Base-by-base conservation (phyloP, 2,329 filamentous ascomycete genomes). In the Alternaria sp. region DNA sequence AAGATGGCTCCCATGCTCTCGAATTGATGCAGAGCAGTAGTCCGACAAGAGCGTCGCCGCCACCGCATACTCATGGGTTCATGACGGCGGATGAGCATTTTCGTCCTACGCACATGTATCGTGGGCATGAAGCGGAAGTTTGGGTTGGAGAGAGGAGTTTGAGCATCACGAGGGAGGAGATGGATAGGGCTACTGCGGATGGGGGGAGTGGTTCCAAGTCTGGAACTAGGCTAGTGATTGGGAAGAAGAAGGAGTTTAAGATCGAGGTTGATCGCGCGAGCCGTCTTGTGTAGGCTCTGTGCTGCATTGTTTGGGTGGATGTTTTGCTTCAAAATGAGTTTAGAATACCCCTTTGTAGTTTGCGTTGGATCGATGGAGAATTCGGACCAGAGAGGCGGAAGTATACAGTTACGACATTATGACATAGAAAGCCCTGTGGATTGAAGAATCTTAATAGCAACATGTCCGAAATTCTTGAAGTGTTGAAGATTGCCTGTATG, bases 171-270 rank as follows among this genome's bases (percentile, higher is more conserved):
- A 63, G 65, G 15, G 66, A 73, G n/a, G 66, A 73, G 41, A 59
- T 69, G 9, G 47, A 60, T 20, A 54, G 25, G 57, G n/a, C 49
- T 12, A 5, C 33, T 47, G 37, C 33, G 18, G 14, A 33, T 41
- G 14, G 23, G 14, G 25, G 33, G 12, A 43, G 47, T 25, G 46
- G 37, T 14, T 41, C 20, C 49, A 49, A 66, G 64, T 49, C 63
- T 63, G 6, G 68, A 68, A 37, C 73, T 58, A 65, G 65, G 23
- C 41, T 75, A 58, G 70, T 77, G 15, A 77, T 78, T 43, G 71
- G 66, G 20, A 78, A 78, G 58, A 72, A 69, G 56, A 75, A 72
- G n/a, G 74, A 75, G 10, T 67, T 78, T 37, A 74, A 64, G 54
- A 67, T 78, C 6, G 74, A 78, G 55, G 66, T 67, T 11, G 73